A percentile compares a stretch with the other conserved stretches of the same genome.
phyloP scores from a whole-genome alignment of 768 basidiomycete species.

The Dioszegia crocea region DNA sequence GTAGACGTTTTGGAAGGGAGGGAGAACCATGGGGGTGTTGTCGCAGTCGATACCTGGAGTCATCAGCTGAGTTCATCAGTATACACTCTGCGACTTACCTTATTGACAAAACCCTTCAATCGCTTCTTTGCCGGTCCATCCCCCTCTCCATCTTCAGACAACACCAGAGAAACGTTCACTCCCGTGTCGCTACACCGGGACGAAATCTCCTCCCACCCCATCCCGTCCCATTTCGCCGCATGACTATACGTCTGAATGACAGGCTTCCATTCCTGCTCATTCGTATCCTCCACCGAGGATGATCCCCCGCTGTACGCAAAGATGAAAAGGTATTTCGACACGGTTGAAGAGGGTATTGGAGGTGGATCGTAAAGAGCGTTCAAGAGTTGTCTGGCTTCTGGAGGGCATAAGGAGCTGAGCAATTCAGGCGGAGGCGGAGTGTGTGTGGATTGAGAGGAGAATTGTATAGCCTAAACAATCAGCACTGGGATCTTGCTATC shows the following conservation, averaged over 20 bases:
- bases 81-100: background rate
- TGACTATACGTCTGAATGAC: background rate
- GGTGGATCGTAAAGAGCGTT: slow-evolving; percentile 2
- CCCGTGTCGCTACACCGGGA: background rate
- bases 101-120: background rate
- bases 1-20: background rate
- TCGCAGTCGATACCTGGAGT: background rate
- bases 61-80: background rate
- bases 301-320: background rate
- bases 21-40: slow-evolving; percentile 3
- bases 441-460: background rate
- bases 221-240: background rate
- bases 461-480: background rate
- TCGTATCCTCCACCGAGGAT: background rate
- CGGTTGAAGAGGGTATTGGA: background rate
- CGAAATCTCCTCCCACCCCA: background rate
- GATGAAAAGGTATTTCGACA: slow-evolving; percentile 2
- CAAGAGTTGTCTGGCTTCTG: slow-evolving; percentile 1
- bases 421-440: background rate
- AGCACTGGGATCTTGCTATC: background rate
- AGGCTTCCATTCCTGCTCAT: background rate
- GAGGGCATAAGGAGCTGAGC: background rate
- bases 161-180: background rate
- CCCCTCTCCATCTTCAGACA: background rate
- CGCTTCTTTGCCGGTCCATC: background rate